These are phyloP conservation scores for Dimocarpus longan DNA, from an alignment of 345 rosid genomes.

Conservation along the genomic window DNA sequence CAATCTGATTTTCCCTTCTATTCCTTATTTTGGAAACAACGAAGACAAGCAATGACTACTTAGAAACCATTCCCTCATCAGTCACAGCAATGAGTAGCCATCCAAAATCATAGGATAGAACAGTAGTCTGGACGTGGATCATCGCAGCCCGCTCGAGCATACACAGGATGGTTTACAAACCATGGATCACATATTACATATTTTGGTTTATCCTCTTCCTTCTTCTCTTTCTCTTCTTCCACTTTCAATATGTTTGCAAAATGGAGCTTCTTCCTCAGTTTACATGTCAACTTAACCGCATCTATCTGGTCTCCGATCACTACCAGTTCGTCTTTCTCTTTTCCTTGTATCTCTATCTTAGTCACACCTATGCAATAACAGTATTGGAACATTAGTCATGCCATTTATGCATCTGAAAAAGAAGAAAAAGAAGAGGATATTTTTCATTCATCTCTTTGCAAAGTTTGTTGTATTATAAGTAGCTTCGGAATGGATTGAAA, in stretches of 20 bases:
- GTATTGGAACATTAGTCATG: not conserved
- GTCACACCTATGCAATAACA: slow-evolving; percentile 19
- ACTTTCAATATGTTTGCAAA: slow-evolving; percentile 1
- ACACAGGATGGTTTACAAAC: not conserved
- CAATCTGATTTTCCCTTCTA: too few relatives aligned
- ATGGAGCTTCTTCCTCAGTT: slow-evolving; percentile 15
- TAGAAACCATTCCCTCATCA: too few relatives aligned
- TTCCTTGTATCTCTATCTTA: slow-evolving; percentile 19
- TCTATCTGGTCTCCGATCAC: slow-evolving; percentile 19
- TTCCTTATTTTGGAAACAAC: too few relatives aligned
- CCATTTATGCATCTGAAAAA: not conserved
- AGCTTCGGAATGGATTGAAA: too few relatives aligned
- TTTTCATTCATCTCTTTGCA: too few relatives aligned
- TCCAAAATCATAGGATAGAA: not conserved
- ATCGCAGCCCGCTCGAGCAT: not conserved
- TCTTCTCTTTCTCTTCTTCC: not conserved
- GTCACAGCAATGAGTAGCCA: too few relatives aligned
- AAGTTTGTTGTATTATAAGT: too few relatives aligned
- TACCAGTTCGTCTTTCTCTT: slow-evolving; percentile 16
- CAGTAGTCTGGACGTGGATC: not conserved
- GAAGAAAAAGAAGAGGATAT: too few relatives aligned
- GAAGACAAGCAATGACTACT: too few relatives aligned
- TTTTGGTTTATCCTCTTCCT: not conserved
- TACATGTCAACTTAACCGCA: not conserved
- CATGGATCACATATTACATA: too few relatives aligned